Evolutionary conservation across 345 rosid genomes (phyloP), one percentile per base, ranked within the genome.

Genomic region (Camelina laxa): DNA sequence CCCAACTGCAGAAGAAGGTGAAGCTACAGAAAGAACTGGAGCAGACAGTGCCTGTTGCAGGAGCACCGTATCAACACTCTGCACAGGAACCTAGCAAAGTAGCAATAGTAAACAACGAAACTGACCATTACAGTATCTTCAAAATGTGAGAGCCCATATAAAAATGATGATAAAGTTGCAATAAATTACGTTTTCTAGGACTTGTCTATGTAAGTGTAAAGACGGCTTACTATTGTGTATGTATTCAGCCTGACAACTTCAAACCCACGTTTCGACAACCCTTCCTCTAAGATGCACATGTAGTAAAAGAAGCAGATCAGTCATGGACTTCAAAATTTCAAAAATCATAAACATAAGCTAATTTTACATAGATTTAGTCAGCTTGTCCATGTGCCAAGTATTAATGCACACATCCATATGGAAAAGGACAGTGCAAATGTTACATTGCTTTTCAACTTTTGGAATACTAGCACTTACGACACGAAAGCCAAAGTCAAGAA

Each of bases 1-100:
- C 99, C 81, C 67, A 42, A 90, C 58, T 72, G 99, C 88, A 61
- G 96, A 95, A 61, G 96, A 95, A 82, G 97, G 99, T 53, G 99
- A 94, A 74, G 97, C 99, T 75, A 92, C 90, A 21, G 99, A 84
- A 66, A 89, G 80, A 69, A 95, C 96, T 17, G 97, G 91, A 45
- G 82, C 85, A 79, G 82, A 85, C 55, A 88, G 73, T 70, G 97
- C 97, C 80, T 80, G 80, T 84, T 85, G 75, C 51, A 92, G 76
- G 60, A 89, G 79, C 60, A 60, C 73, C 62, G 67, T 73, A 65
- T 92, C 97, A 75, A 95, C 93, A 78, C 81, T 83, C 60, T 83
- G 60, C 63, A 92, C 89, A 48, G 91, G 93, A 68, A 83, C 84
- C 99, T 95, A 84, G 17, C 27, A 24, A 24, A 24, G 27, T 24